phyloP scores from a whole-genome alignment of 306 rosid species.

The Alnus rubra region DNA sequence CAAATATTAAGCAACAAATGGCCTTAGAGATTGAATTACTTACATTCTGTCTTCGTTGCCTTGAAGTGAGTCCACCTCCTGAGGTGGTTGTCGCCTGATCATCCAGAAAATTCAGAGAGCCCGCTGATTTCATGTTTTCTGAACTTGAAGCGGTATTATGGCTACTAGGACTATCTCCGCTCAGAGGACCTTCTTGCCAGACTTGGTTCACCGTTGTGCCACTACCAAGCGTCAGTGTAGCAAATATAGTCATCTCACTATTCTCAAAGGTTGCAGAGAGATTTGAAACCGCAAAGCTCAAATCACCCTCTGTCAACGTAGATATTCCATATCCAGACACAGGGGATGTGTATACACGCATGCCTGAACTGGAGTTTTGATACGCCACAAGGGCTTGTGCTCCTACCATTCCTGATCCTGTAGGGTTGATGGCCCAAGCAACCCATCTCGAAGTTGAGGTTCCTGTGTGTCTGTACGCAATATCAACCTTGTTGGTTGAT shows the following conservation, averaged over 20 bases:
- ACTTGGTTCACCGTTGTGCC: slow-evolving; percentile 47
- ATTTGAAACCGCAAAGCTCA: slow-evolving; percentile 21
- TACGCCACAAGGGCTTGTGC: slow-evolving; percentile 61
- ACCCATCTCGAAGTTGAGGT: slow-evolving; percentile 51
- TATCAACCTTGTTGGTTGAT: slow-evolving; percentile 34
- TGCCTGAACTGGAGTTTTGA: slow-evolving; percentile 30
- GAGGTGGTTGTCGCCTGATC: slow-evolving; percentile 24
- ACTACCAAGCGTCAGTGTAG: slow-evolving; percentile 38
- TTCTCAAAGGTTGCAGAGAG: slow-evolving; percentile 30
- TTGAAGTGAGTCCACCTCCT: slow-evolving; percentile 32
- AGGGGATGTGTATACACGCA: slow-evolving; percentile 29
- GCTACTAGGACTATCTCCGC: slow-evolving; percentile 11
- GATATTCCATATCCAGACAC: fast-evolving
- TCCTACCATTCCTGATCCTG: slow-evolving; percentile 28
- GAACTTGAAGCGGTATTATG: fast-evolving
- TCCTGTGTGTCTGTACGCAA: slow-evolving; percentile 58
- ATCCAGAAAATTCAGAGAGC: slow-evolving; percentile 52
- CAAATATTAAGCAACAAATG: too few relatives aligned
- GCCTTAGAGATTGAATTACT: slow-evolving; percentile 24
- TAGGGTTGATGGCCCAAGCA: slow-evolving; percentile 52
- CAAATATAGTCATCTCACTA: slow-evolving; percentile 51
- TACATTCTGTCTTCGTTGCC: slow-evolving; percentile 43
- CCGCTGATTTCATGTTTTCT: slow-evolving; percentile 31
- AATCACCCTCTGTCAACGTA: slow-evolving; percentile 27
- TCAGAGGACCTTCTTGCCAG: slow-evolving; percentile 68